Base-by-base conservation (phyloP, 768 basidiomycete species). In the Amanita jacksonii region DNA sequence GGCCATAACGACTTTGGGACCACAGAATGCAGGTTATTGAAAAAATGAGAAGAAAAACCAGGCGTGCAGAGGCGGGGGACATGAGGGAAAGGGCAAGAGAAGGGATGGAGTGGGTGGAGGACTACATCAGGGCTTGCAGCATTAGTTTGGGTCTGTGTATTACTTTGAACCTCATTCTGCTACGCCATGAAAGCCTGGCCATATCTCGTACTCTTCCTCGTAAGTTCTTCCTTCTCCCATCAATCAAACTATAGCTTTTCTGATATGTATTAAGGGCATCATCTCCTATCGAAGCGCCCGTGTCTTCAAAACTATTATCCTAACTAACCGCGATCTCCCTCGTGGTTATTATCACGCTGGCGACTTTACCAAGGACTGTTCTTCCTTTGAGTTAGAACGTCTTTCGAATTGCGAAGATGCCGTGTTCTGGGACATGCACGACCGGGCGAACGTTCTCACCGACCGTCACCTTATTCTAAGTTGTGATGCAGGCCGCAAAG, bases 371-470 rank as follows among this genome's bases (percentile, higher is more conserved):
- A 56, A 62, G 0, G 65, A 74, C 34, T 83, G 80, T 54, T 51
- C 57, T 15, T 53, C 66, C 12, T 48, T 77, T 39, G 54, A 53
- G 8, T 64, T 68, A 33, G 57, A 70, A 41, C 58, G 56, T 8
- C 62, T 72, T 50, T 66, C 64, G 43, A 73, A 61, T 52, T 85
- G 84, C 55, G 84, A 85, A 54, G 83, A 85, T 51, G 74, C 66
- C 23, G 60, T 64, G 2, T 76, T 79, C 47, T 85, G 82, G 82
- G 78, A 82, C 46, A 56, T 70, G n/a, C 61, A 61, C 39, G 69
- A 72, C 49, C 51, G 48, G 3, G 36, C 55, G 5, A 72, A 67
- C 18, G 55, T 57, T 4, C 54, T 71, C 22, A 50, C 60, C n/a
- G 56, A 70, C 43, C 72, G 74, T 41, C 61, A 66, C 20, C 58